phyloP scores from a whole-genome alignment of 495 filamentous ascomycete genomes.

The Talaromyces proteolyticus region DNA sequence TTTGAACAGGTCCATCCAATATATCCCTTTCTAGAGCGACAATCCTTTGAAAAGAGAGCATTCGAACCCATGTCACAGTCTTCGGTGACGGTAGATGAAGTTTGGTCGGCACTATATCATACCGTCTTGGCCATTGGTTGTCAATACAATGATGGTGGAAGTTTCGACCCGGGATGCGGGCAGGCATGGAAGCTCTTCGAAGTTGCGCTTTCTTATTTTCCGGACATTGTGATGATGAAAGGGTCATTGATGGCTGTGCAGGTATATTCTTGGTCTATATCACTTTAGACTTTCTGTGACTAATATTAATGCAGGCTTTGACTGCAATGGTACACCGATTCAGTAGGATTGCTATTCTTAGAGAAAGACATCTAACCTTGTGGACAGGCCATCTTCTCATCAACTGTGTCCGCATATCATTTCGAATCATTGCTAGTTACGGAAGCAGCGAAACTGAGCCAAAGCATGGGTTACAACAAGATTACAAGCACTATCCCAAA shows the following conservation, averaged over 20 bases:
- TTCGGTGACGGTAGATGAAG: conserved; percentile 1
- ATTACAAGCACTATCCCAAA: neutral
- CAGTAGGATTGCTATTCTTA: neutral
- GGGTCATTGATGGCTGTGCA: conserved; percentile 12
- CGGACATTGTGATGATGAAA: conserved; percentile 7
- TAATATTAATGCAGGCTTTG: conserved; percentile 4
- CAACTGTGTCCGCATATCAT: conserved; percentile 12
- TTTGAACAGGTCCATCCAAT: conserved; percentile 13
- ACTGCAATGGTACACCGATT: conserved; percentile 16
- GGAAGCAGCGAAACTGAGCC: conserved; percentile 12
- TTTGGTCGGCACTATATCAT: conserved; percentile 13
- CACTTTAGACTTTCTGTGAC: neutral
- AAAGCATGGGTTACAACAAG: conserved; percentile 9
- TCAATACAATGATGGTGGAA: conserved; percentile 14
- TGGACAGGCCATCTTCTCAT: conserved; percentile 12
- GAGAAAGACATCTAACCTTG: neutral
- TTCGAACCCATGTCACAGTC: neutral
- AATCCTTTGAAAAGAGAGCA: conserved; percentile 6
- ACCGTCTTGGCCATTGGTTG: conserved; percentile 15
- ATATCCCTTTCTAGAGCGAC: conserved; percentile 10
- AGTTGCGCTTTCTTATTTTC: conserved; percentile 7
- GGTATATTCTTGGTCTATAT: conserved; percentile 1
- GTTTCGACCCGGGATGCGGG: conserved; percentile 12
- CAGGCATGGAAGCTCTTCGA: conserved; percentile 14
- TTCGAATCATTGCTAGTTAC: conserved; percentile 12